These are phyloP conservation scores for Yarrowia bubula DNA, from an alignment of 805 yeast genomes.

Conservation along the genomic window DNA sequence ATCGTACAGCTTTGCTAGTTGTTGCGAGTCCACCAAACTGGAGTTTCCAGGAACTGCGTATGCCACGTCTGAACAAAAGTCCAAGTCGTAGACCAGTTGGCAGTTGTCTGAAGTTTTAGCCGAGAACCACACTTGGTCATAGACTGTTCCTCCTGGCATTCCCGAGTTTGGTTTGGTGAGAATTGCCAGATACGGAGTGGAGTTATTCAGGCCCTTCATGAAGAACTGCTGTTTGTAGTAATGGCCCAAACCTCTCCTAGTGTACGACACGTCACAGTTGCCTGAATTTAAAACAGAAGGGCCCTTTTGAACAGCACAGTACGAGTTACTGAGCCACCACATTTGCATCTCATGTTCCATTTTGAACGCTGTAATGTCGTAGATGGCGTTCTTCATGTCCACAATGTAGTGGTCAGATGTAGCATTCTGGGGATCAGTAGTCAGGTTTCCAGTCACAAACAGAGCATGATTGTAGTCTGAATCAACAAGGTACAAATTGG, in stretches of 20 bases:
- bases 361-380: constrained; percentile 32
- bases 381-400: constrained; percentile 27
- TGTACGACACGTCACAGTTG: constrained; percentile 38
- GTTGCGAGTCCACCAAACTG: constrained; percentile 38
- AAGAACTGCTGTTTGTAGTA: constrained; percentile 56
- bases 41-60: constrained; percentile 74
- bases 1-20: constrained; percentile 58
- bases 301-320: constrained; percentile 69
- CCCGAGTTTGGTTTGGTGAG: constrained; percentile 51
- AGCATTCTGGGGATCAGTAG: constrained; percentile 31
- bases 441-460: constrained; percentile 57
- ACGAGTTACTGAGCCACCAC: constrained; percentile 43
- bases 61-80: constrained; percentile 78
- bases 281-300: constrained; percentile 43
- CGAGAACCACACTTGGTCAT: constrained; percentile 52
- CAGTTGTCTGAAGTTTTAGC: constrained; percentile 61
- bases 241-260: constrained; percentile 48
- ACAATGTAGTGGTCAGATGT: constrained; percentile 16
- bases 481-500: constrained; percentile 53
- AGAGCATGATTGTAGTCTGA: constrained; percentile 67
- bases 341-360: background rate
- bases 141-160: constrained; percentile 56
- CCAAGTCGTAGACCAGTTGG: constrained; percentile 67
- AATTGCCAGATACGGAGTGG: constrained; percentile 63
- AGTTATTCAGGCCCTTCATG: constrained; percentile 56